Percentiles rank a stretch among this genome's conserved stretches.
These are phyloP conservation scores for Colletotrichum brevisporum DNA, from an alignment of 2,329 filamentous ascomycete species.

Conservation along the genomic window DNA sequence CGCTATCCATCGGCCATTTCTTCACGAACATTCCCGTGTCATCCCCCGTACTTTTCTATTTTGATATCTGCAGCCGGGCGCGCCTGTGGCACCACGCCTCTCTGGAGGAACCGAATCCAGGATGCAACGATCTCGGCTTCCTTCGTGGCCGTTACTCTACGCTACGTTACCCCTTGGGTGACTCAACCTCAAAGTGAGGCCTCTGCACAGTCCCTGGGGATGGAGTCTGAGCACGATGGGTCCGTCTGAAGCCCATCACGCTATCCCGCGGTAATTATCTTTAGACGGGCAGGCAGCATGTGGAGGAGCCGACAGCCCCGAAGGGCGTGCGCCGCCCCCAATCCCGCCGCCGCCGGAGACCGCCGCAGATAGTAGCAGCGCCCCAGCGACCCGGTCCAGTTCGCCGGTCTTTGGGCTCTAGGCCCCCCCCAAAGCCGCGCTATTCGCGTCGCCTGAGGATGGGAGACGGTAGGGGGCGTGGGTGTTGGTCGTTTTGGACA, in stretches of 20 bases:
- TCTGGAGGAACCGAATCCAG: background rate
- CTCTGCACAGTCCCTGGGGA: slow-evolving; percentile 18
- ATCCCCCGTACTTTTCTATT: slow-evolving; percentile 27
- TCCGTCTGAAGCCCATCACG: slow-evolving; percentile 18
- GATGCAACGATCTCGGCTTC: slow-evolving; percentile 16
- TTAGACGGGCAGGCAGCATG: background rate
- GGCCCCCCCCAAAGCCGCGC: slow-evolving; percentile 1
- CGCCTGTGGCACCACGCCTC: slow-evolving; percentile 15
- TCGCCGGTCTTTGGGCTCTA: background rate
- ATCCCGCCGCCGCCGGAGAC: slow-evolving; percentile 13
- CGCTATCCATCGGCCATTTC: background rate
- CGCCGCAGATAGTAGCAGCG: background rate
- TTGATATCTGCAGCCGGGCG: slow-evolving; percentile 5
- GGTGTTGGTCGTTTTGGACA: slow-evolving; percentile 4
- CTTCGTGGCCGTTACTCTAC: slow-evolving; percentile 6
- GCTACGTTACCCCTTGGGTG: background rate
- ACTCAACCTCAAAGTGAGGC: background rate
- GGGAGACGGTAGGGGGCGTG: background rate
- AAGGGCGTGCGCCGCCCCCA: background rate
- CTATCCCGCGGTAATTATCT: slow-evolving; percentile 13
- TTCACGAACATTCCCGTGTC: slow-evolving; percentile 24
- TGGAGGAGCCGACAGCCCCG: slow-evolving; percentile 5
- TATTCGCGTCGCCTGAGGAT: slow-evolving; percentile 11
- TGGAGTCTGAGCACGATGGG: slow-evolving; percentile 11
- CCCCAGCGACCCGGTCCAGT: background rate